Evolutionary conservation across 225 moss, liverwort and hornwort genomes (phyloP), one percentile per base, ranked within the genome.

Genomic region (Antitrichia curtipendula): DNA sequence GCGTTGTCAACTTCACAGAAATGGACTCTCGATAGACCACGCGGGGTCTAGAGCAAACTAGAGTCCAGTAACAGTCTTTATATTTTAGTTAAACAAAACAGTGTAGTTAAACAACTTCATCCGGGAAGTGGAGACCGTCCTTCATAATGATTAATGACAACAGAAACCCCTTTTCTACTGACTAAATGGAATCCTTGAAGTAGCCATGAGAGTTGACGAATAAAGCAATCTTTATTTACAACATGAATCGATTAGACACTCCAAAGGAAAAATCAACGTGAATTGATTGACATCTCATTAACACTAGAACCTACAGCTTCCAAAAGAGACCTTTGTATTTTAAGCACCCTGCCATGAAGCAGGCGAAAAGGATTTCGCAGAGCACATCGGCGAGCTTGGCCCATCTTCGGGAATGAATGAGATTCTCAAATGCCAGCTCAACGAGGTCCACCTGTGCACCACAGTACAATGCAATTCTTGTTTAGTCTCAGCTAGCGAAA

Each of bases 301-400:
- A 60, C 38, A 81, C 84, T 75, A 59, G 12, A 87, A 49, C 85
- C 92, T 93, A 93, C 5, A 93, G 85, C 87, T 87, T 92, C 93
- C 93, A 93, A 83, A 92, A 88, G 45, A 88, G 75, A 36, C 89
- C 86, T 10, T 84, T 90, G 63, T 52, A 60, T 38, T 89, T 88
- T 8, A 92, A 87, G 23, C 82, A 47, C 29, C 92, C 93, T 20
- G 92, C 92, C 78, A 88, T 68, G 34, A 90, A 81, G 83, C 91
- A 91, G 88, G 92, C 90, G 73, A 88, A 62, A 63, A 90, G 75
- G 57, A 94, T 90, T 87, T 92, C 91, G 85, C 84, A 71, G 74
- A 94, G 88, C 47, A 92, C 92, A 29, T 87, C 75, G 34, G 68
- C 82, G 68, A 93, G 90, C 81, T 90, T 89, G 50, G 91, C 92